These are phyloP conservation scores for Aureobasidium pullulans DNA, from an alignment of 2,329 filamentous ascomycete species.

Conservation along the genomic window DNA sequence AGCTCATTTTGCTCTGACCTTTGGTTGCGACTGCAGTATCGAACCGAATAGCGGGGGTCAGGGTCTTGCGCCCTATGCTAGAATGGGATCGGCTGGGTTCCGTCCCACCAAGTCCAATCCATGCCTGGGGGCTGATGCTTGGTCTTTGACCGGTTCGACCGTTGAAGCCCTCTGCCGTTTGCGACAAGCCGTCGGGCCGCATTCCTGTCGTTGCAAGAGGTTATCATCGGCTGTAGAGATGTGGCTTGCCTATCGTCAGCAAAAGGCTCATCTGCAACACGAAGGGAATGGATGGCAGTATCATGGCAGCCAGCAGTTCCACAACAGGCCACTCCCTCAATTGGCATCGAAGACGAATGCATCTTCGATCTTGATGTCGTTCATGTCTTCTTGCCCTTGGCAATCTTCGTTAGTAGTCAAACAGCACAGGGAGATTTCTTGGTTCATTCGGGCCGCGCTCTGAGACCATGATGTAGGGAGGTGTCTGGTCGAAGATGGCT, in stretches of 20 bases:
- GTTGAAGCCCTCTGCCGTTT: conserved; percentile 8
- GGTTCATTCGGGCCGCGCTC: conserved; percentile 7
- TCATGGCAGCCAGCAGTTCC: neutral
- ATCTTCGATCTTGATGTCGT: neutral
- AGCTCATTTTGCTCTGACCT: neutral
- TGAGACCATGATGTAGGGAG: conserved; percentile 13
- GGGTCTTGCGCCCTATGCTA: conserved; percentile 10
- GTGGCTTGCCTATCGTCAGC: neutral
- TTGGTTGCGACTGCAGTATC: neutral
- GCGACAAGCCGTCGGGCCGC: conserved; percentile 10
- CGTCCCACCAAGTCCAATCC: conserved; percentile 1
- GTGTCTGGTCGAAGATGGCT: neutral
- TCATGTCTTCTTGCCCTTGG: neutral
- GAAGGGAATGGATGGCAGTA: neutral
- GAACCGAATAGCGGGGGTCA: conserved; percentile 12
- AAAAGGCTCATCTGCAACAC: neutral
- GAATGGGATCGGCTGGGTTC: conserved; percentile 11
- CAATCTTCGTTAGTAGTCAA: neutral
- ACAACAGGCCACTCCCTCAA: neutral
- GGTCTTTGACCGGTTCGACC: conserved; percentile 7
- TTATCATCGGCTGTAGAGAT: conserved; percentile 4
- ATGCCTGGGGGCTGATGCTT: conserved; percentile 5
- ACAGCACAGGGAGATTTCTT: neutral
- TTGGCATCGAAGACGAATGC: neutral
- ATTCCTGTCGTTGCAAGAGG: conserved; percentile 5